These are phyloP conservation scores for Sphaerulina vaccinii DNA, from an alignment of 2,329 filamentous ascomycete genomes.

Conservation along the genomic window DNA sequence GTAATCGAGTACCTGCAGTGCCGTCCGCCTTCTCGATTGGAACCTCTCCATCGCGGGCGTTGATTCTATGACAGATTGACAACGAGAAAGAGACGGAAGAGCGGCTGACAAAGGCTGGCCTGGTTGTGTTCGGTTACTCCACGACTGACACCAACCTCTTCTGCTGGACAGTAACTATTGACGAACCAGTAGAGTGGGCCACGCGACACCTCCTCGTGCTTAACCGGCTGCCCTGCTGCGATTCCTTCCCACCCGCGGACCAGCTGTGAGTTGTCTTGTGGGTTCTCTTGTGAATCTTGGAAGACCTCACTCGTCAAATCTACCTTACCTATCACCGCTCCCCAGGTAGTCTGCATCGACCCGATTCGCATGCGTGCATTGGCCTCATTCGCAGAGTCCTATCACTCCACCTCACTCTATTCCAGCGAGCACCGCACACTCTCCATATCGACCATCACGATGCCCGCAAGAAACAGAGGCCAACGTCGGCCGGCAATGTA, in stretches of 20 bases:
- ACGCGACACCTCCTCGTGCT: slow-evolving; percentile 18
- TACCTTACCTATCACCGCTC: neutral
- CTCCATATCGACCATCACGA: slow-evolving; percentile 13
- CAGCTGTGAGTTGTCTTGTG: slow-evolving; percentile 2
- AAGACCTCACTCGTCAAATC: neutral
- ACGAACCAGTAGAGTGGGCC: slow-evolving; percentile 1
- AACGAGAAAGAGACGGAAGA: slow-evolving; percentile 4
- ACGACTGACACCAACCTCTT: too few species aligned
- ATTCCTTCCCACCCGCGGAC: neutral
- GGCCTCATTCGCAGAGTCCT: slow-evolving; percentile 3
- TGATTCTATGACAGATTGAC: neutral
- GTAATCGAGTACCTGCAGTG: slow-evolving; percentile 13
- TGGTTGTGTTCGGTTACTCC: too few species aligned
- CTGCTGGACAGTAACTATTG: neutral
- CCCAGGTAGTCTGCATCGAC: neutral
- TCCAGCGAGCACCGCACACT: neutral
- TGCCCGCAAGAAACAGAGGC: slow-evolving; percentile 27
- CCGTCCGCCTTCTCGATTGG: slow-evolving; percentile 8
- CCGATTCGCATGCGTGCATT: slow-evolving; percentile 6
- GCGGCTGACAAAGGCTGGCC: too few species aligned
- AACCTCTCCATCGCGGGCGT: too few species aligned
- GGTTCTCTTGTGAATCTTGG: slow-evolving; percentile 13
- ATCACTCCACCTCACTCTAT: slow-evolving; percentile 1
- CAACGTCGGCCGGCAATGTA: slow-evolving; percentile 35
- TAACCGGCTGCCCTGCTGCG: slow-evolving; percentile 5